Base-by-base conservation (phyloP, 2,329 filamentous ascomycete species). In the Ambrosiella xylebori region DNA sequence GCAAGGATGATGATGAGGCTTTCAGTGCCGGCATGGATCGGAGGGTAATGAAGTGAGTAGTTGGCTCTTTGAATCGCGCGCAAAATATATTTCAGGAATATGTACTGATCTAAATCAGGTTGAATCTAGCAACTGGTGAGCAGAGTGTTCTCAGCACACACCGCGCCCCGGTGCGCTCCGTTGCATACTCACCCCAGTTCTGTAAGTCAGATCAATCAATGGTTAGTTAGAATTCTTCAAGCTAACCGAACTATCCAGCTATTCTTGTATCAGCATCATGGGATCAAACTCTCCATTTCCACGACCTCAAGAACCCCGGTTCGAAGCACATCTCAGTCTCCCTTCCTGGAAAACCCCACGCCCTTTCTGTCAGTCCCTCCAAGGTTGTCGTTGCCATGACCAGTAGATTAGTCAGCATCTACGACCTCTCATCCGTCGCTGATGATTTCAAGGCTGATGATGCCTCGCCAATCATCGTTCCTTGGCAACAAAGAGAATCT, bases 311-410 rank as follows among this genome's bases (percentile, higher is more conserved):
- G 64, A 71, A 71, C 66, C 73, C 71, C 61, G 39, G 41, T 17
- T 56, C 52, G n/a, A 65, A 70, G 37, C 81, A 81, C n/a, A 77
- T 85, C 50, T 78, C 74, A 50, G 77, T 96, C 58, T 71, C 77
- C 2, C 82, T 95, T 19, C 88, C 86, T 0, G 85, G 83, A 36
- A 98, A 95, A 70, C 88, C 89, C 0, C 95, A 95, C 70, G 90
- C 90, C 11, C 76, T 97, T 53, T 86, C 89, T 40, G 76, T 85
- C 54, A 89, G 78, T 65, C 76, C 78, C 2, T 78, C 86, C 56
- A 95, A 94, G 69, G 78, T 95, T 7, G 88, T 98, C 47, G 88
- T 98, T 59, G 90, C 90, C 63, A 97, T 98, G 93, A 87, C 90
- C 1, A 87, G 86, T 57, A 86, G 93, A 58, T 81, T 90, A n/a